phyloP scores from a whole-genome alignment of 2,329 filamentous ascomycete species.

The Penicillium sclerotiorum region DNA sequence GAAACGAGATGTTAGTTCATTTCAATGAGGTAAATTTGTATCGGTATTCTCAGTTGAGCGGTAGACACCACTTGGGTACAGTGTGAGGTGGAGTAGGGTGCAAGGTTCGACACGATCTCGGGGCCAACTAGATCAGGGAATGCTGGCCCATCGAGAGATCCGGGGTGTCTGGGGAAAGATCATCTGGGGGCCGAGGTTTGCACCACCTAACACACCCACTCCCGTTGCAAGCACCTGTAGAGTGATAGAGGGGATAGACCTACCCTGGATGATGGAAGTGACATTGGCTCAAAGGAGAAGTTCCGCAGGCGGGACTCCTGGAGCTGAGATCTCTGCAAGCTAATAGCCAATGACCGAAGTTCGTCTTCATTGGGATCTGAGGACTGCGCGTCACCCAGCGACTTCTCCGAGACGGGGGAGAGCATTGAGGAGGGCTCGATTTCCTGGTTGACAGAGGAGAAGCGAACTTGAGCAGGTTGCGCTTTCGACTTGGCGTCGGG shows the following conservation, averaged over 20 bases:
- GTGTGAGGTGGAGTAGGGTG: not conserved
- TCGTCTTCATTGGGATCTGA: conserved; percentile 57
- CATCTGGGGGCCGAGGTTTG: not conserved
- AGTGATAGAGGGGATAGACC: conserved; percentile 22
- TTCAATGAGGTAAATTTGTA: too few relatives aligned
- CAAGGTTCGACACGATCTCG: not conserved
- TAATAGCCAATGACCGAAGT: conserved; percentile 70
- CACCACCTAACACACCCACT: not conserved
- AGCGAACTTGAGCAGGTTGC: conserved; percentile 60
- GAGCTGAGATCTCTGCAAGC: conserved; percentile 71
- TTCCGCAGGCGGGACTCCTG: conserved; percentile 83
- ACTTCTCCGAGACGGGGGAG: conserved; percentile 22
- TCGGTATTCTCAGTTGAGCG: too few relatives aligned
- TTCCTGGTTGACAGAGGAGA: conserved; percentile 71
- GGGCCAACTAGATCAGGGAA: not conserved
- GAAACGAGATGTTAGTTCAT: conserved; percentile 12
- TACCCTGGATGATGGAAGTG: conserved; percentile 65
- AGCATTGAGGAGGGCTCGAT: conserved; percentile 56
- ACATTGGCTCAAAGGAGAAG: conserved; percentile 88
- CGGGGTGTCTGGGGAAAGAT: not conserved
- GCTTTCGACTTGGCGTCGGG: conserved; percentile 33
- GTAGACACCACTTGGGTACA: too few relatives aligned
- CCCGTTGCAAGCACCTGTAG: too few relatives aligned
- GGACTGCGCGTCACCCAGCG: conserved; percentile 16
- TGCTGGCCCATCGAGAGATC: not conserved